These are phyloP conservation scores for Catenaria anguillulae DNA, from an alignment of 371 early-diverging fungal species.

Conservation along the genomic window DNA sequence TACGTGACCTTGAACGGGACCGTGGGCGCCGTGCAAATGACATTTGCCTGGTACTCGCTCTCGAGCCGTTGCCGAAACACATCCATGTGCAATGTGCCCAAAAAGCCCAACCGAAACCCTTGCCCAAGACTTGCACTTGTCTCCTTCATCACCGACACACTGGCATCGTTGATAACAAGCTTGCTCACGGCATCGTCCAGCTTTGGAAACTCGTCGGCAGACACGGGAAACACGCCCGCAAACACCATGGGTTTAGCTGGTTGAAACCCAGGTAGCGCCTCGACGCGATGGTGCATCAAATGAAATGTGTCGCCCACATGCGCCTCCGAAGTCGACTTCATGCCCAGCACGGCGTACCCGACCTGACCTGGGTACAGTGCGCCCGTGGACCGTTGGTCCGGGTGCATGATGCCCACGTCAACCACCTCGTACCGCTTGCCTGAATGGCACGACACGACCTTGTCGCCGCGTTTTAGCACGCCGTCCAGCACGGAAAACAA, in stretches of 20 bases:
- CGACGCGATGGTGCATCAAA: constrained; percentile 40
- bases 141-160: constrained; percentile 76
- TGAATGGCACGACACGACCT: constrained; percentile 59
- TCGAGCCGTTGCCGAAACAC: constrained; percentile 89
- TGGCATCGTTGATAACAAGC: constrained; percentile 85
- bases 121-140: constrained; percentile 80
- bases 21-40: constrained; percentile 84
- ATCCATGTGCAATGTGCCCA: constrained; percentile 91
- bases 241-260: constrained; percentile 90
- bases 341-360: constrained; percentile 79
- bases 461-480: constrained; percentile 52
- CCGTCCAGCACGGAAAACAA: constrained; percentile 82
- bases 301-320: constrained; percentile 93
- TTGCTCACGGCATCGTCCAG: constrained; percentile 81
- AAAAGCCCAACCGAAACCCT: constrained; percentile 91
- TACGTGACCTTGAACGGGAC: constrained; percentile 68
- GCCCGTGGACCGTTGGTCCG: constrained; percentile 58
- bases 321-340: constrained; percentile 85
- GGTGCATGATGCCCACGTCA: constrained; percentile 92
- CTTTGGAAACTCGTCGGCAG: constrained; percentile 68
- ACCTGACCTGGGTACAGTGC: constrained; percentile 86
- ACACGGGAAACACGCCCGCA: constrained; percentile 86
- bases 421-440: constrained; percentile 66
- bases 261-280: constrained; percentile 74
- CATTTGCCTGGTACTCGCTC: constrained; percentile 81